Percentiles rank a stretch among this genome's conserved stretches.
Conservation (phyloP, 2,329 filamentous ascomycete species). For the Colletotrichum sp. region DNA sequence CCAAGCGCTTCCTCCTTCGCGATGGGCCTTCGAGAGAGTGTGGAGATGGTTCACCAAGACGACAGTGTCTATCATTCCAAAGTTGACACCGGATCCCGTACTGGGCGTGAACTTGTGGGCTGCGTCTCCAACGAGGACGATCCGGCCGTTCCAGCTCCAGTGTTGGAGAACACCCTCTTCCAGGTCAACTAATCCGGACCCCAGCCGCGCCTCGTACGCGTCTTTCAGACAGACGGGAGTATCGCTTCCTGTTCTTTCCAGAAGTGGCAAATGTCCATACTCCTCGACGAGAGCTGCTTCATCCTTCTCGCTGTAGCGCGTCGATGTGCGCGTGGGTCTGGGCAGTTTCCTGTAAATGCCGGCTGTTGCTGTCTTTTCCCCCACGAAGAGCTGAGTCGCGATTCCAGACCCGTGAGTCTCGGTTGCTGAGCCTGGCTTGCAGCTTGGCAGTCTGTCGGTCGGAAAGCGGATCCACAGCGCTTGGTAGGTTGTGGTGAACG, state of each 20-base stretch:
- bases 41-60: slow-evolving; percentile 30
- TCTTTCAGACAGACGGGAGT: slow-evolving; percentile 26
- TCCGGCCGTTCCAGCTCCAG: slow-evolving; percentile 31
- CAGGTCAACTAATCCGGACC: slow-evolving; percentile 30
- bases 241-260: slow-evolving; percentile 3
- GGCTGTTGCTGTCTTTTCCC: slow-evolving; percentile 25
- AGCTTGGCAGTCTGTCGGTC: background rate
- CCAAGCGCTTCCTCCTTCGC: background rate
- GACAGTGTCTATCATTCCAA: slow-evolving; percentile 35
- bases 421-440: slow-evolving; percentile 1
- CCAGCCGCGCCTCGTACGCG: slow-evolving; percentile 23
- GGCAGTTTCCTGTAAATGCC: slow-evolving; percentile 32
- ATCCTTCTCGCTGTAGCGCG: slow-evolving; percentile 34
- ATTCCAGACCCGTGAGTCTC: slow-evolving; percentile 20
- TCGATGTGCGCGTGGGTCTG: slow-evolving; percentile 26
- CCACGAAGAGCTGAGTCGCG: slow-evolving; percentile 29
- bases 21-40: background rate
- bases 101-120: slow-evolving; percentile 39
- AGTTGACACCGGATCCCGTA: slow-evolving; percentile 36
- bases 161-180: slow-evolving; percentile 37
- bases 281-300: slow-evolving; percentile 25
- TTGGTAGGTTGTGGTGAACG: slow-evolving; percentile 23
- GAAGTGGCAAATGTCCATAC: slow-evolving; percentile 30
- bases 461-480: slow-evolving; percentile 25
- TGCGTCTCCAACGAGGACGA: slow-evolving; percentile 39